Evolutionary conservation across 345 rosid genomes (phyloP).

Genomic region (Crucihimalaya himalaica): DNA sequence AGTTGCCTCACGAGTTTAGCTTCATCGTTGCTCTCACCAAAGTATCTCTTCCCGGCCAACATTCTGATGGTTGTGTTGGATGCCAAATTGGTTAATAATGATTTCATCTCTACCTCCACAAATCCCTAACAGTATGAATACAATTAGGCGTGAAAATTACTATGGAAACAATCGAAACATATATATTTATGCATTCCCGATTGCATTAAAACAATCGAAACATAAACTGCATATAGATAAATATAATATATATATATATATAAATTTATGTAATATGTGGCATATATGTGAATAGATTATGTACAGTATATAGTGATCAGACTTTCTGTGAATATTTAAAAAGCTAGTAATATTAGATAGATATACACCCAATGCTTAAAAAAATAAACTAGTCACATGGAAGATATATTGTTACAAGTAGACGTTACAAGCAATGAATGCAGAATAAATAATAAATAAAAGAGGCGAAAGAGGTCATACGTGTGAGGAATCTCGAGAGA

Average conservation of each 20-base stretch:
- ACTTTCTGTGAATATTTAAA: not conserved
- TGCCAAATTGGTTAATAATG: constrained; percentile 41
- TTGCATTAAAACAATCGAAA: not conserved
- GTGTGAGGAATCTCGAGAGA: constrained; percentile 26
- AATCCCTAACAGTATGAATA: constrained; percentile 9
- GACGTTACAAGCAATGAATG: not conserved
- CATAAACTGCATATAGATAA: not conserved
- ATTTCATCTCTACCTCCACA: constrained; percentile 44
- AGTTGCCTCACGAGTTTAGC: constrained; percentile 44
- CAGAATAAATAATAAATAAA: not conserved
- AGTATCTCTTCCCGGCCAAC: constrained; percentile 49
- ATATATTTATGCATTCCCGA: too few relatives aligned
- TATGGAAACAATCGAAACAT: not conserved
- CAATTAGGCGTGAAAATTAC: not conserved
- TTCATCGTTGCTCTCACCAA: constrained; percentile 48
- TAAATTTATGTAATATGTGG: too few relatives aligned
- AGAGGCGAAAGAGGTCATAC: not conserved
- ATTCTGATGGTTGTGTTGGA: constrained; percentile 47
- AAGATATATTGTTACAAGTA: not conserved
- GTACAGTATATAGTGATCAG: not conserved
- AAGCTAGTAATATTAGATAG: not conserved
- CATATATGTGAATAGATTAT: not conserved
- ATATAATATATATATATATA: not conserved
- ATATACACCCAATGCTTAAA: not conserved
- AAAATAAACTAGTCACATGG: not conserved